Percentiles rank a stretch among this genome's conserved stretches.
Evolutionary conservation across 2,329 filamentous ascomycete genomes (phyloP).

Genomic region (Metarhizium brunneum): DNA sequence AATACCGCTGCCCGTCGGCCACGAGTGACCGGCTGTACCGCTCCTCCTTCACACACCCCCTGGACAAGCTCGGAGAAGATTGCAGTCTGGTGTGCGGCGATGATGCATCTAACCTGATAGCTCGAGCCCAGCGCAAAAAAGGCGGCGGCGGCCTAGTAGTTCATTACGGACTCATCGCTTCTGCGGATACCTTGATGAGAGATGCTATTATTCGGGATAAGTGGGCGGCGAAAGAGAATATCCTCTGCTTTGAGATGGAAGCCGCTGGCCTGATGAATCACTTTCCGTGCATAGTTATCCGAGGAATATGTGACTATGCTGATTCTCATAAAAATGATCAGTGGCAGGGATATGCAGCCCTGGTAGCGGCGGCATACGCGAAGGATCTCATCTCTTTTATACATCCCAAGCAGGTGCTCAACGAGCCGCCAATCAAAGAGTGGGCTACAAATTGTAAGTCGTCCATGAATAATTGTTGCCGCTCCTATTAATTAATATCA

Average conservation of each 20-base stretch:
- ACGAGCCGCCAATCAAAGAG: too few species aligned
- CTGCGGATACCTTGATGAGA: neutral
- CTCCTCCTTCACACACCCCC: neutral
- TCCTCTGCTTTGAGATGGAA: neutral
- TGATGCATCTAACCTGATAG: neutral
- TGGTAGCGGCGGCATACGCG: neutral
- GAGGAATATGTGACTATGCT: neutral
- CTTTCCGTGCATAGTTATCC: neutral
- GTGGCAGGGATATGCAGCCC: neutral
- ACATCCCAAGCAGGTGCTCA: too few species aligned
- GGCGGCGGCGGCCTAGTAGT: conserved; percentile 6
- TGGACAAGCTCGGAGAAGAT: neutral
- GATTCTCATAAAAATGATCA: neutral
- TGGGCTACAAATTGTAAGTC: too few species aligned
- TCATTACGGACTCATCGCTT: conserved; percentile 11
- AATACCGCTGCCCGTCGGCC: neutral
- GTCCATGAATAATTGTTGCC: too few species aligned
- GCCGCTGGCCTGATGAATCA: neutral
- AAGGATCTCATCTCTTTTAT: conserved; percentile 1
- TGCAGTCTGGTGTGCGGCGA: neutral
- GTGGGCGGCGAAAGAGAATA: conserved; percentile 14
- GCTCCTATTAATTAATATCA: too few species aligned
- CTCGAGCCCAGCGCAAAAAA: neutral
- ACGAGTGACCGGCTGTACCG: too few species aligned
- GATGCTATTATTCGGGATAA: conserved; percentile 11